Base-by-base conservation (phyloP, 148 eudicot species). In the Rhododendron williamsianum region DNA sequence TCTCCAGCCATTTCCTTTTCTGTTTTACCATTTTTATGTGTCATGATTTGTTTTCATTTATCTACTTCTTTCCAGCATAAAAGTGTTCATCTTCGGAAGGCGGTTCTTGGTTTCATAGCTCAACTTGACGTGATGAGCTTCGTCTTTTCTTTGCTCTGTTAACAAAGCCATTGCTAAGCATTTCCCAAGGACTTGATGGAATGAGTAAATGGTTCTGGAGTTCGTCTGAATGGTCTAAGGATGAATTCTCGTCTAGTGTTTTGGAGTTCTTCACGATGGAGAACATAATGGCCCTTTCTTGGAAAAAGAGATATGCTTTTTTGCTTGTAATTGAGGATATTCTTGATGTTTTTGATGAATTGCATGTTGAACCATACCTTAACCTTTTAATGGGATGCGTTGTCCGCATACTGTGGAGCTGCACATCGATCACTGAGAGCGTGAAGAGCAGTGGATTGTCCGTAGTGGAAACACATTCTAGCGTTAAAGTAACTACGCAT, bases 301-400 rank as follows among this genome's bases (percentile, higher is more conserved):
- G 89, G 94, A 95, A 96, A 87, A 93, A 96, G 87, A 89, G 85
- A 91, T 86, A 85, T 87, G 96, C 95, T 36, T 94, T 95, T 88
- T 85, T 96, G 83, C 98, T 95, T 83, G 98, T 96, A 60, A 90
- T 93, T 82, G 99, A 95, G 90, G 98, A 95, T 86, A 87, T 95
- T 84, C 85, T 96, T 49, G 89, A 86, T 43, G 93, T 95, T 76
- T 96, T 95, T 89, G 95, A 93, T 89, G 91, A 90, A 83, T 85
- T 87, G 38, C 99, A 82, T 85, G 80, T 95, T 5, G 85, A 84
- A 46, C 95, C 99, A 35, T 95, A 91, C 87, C 94, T 96, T 84
- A 90, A 92, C 85, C 83, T 95, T 76, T 82, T 96, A 79, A 87
- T 91, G 87, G 96, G 96, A 13, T 94, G 93, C 85, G 91, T 93